phyloP scores from a whole-genome alignment of 2,329 filamentous ascomycete genomes.

The Aspergillus fructus region DNA sequence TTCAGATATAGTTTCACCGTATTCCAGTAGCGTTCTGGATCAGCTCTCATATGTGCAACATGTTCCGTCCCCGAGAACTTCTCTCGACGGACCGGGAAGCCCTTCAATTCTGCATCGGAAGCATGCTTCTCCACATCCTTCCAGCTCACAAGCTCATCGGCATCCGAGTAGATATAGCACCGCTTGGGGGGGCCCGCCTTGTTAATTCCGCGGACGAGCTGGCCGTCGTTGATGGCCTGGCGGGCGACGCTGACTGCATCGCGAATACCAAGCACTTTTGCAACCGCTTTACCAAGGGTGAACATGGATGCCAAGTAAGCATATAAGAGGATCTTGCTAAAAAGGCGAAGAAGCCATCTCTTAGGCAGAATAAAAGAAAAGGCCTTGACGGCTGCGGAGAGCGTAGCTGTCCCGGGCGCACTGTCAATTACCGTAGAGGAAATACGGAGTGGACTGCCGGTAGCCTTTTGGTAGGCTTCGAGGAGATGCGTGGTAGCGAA shows the following conservation, averaged over 20 bases:
- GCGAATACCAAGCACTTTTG: conserved; percentile 17
- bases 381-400: conserved; percentile 28
- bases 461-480: conserved; percentile 34
- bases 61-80: conserved; percentile 38
- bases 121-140: conserved; percentile 40
- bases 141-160: conserved; percentile 37
- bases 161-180: conserved; percentile 43
- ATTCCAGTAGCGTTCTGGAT: conserved; percentile 41
- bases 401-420: conserved; percentile 40
- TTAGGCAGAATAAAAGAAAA: conserved; percentile 37
- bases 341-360: conserved; percentile 29
- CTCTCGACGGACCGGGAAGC: conserved; percentile 35
- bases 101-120: conserved; percentile 28
- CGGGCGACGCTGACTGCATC: conserved; percentile 30
- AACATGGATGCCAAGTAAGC: conserved; percentile 17
- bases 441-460: conserved; percentile 36
- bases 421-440: conserved; percentile 48
- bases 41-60: conserved; percentile 41
- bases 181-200: conserved; percentile 17
- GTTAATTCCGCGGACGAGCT: conserved; percentile 18
- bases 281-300: conserved; percentile 17
- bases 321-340: conserved; percentile 28
- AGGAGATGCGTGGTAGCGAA: conserved; percentile 42
- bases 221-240: conserved; percentile 31
- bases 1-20: conserved; percentile 31